Base-by-base conservation (phyloP, 2,329 filamentous ascomycete species). In the Alternaria tenuissima region DNA sequence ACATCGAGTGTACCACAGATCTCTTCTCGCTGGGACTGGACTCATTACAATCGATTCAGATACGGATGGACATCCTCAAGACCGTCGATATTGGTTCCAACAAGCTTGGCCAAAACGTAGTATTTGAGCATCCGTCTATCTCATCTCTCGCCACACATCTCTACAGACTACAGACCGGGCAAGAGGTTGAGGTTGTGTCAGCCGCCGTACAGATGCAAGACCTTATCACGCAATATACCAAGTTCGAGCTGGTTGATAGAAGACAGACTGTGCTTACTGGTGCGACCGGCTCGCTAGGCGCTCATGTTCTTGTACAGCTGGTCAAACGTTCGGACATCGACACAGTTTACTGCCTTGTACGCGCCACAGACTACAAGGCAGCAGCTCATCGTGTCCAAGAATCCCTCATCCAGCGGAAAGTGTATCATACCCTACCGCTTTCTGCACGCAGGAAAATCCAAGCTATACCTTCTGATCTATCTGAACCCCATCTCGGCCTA, bases 251-350 rank as follows among this genome's bases (percentile, higher is more conserved):
- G 9, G 41, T 49, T 6, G 51, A 46, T 66, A 48, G 69, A 73
- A 32, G 38, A 26, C 39, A 41, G 16, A 54, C 66, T 22, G 59
- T 88, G 2, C 75, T 91, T 4, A 91, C 89, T 1, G 89, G 89
- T 1, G 84, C 86, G 0, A 91, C 89, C 0, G 89, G 89, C 0
- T 89, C 88, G 3, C 81, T 91, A 0, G 89, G 89, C 1, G 82
- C 86, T 0, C 87, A 90, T 66, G 80, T 89, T 2, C 79, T 87
- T 2, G 68, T 73, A 5, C 74, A 79, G 26, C 60, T 81, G 8
- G 65, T 72, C 7, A 53, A 49, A 24, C 71, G 69, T 3, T 42
- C 70, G 18, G 65, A 76, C 34, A 70, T 80, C 16, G 53, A 69
- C 4, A 78, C 73, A 5, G 76, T 88, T 1, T 85, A 85, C 75